Percentiles rank a stretch among this genome's conserved stretches.
Evolutionary conservation across 2,329 filamentous ascomycete genomes (phyloP).

Genomic region (Phaeosphaeria sp.): DNA sequence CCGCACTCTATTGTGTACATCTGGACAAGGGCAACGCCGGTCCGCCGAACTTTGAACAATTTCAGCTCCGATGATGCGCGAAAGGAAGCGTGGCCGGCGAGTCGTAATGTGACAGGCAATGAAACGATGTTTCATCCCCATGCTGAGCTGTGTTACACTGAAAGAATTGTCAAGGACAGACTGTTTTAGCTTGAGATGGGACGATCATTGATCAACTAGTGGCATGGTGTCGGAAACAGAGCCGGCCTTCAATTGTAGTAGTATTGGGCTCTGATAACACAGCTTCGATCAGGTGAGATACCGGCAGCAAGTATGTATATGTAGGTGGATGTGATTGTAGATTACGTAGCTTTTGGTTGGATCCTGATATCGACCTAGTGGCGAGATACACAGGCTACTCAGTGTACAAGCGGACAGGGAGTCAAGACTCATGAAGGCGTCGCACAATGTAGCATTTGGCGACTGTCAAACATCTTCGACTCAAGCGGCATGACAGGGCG

Average conservation of each 20-base stretch:
- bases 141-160: background rate
- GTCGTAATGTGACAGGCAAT: background rate
- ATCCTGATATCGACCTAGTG: too few relatives aligned
- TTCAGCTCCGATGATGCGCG: background rate
- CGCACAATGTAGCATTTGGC: background rate
- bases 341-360: too few relatives aligned
- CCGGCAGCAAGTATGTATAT: too few relatives aligned
- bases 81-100: background rate
- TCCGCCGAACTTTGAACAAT: background rate
- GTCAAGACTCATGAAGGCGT: background rate
- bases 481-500: background rate
- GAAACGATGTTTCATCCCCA: constrained; percentile 2
- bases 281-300: background rate
- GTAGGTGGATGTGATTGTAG: too few relatives aligned
- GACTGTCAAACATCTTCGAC: background rate
- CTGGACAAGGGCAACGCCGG: constrained; percentile 1
- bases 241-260: too few relatives aligned
- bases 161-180: background rate
- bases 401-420: background rate
- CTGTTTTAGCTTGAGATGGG: constrained; percentile 7
- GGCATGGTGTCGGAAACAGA: background rate
- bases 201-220: constrained; percentile 4
- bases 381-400: background rate
- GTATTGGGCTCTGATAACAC: background rate
- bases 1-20: constrained; percentile 1